Conservation (phyloP, 257 asterid genomes). For the Solanum paucissectum region DNA sequence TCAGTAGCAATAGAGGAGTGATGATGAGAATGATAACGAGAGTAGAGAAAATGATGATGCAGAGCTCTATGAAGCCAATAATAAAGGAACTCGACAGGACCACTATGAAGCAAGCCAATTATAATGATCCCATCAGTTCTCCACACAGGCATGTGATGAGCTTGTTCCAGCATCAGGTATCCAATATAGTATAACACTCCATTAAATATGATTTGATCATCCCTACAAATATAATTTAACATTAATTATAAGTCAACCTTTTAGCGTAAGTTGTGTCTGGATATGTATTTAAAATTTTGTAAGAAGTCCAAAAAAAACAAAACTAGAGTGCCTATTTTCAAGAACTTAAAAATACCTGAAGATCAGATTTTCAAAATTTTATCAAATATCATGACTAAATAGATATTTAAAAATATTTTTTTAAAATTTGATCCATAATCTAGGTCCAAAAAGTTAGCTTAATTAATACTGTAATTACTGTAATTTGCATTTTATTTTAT, state of each 20-base stretch:
- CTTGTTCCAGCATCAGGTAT: background rate
- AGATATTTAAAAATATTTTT: too few species aligned
- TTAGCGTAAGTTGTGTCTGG: background rate
- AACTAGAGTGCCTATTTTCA: background rate
- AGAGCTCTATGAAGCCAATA: slow-evolving; percentile 75
- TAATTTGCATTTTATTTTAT: background rate
- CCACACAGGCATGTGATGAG: slow-evolving; percentile 41
- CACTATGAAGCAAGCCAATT: slow-evolving; percentile 36
- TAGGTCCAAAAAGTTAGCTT: background rate
- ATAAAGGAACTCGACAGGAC: slow-evolving; percentile 64
- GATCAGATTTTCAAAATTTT: background rate
- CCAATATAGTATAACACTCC: slow-evolving; percentile 38
- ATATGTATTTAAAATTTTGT: background rate
- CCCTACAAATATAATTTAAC: slow-evolving; percentile 31
- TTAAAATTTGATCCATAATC: background rate
- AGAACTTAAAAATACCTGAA: too few species aligned
- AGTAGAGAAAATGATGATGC: slow-evolving; percentile 74
- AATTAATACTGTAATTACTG: background rate
- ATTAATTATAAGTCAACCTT: background rate
- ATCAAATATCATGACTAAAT: background rate
- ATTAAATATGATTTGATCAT: slow-evolving; percentile 55
- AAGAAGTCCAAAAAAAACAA: background rate
- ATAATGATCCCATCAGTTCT: slow-evolving; percentile 44
- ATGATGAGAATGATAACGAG: slow-evolving; percentile 83
- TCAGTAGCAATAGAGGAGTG: slow-evolving; percentile 74